These are phyloP conservation scores for Striga hermonthica DNA, from an alignment of 305 asterid genomes.

Conservation along the genomic window DNA sequence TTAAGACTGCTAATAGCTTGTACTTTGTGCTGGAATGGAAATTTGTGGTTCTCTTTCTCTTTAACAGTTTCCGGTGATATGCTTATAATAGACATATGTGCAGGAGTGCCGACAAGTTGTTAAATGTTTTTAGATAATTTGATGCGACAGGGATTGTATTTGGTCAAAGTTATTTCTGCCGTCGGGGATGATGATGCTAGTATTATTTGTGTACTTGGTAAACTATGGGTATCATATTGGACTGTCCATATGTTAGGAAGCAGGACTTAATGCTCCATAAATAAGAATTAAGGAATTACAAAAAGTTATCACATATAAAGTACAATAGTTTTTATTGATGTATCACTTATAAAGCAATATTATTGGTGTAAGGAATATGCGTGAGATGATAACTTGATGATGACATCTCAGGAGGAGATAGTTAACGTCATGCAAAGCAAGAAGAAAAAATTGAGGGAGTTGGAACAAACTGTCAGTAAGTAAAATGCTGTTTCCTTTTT, in stretches of 20 bases:
- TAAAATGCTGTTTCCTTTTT: conserved; percentile 34
- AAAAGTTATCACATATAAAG: not conserved
- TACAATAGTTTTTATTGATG: not conserved
- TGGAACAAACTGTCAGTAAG: conserved; percentile 69
- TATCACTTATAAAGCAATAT: not conserved
- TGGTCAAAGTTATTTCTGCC: conserved; percentile 16
- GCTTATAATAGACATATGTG: not conserved
- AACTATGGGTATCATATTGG: not conserved
- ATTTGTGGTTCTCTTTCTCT: not conserved
- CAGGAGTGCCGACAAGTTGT: not conserved
- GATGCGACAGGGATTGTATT: conserved; percentile 6
- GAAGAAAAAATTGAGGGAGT: conserved; percentile 50
- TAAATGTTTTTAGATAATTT: conserved; percentile 7
- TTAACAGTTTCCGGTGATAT: not conserved
- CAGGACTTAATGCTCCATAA: not conserved
- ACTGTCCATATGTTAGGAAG: conserved; percentile 13
- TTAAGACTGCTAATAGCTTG: too few relatives aligned
- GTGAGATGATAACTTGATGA: conserved; percentile 28
- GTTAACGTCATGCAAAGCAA: conserved; percentile 36
- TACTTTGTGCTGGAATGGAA: too few relatives aligned
- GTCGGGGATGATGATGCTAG: not conserved
- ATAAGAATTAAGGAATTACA: conserved; percentile 7
- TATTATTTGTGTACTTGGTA: conserved; percentile 13
- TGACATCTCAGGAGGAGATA: conserved; percentile 65
- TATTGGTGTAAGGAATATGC: conserved; percentile 13